Evolutionary conservation across 768 basidiomycete genomes (phyloP), one percentile per base, ranked within the genome.

Genomic region (Clitopilus hobsonii): DNA sequence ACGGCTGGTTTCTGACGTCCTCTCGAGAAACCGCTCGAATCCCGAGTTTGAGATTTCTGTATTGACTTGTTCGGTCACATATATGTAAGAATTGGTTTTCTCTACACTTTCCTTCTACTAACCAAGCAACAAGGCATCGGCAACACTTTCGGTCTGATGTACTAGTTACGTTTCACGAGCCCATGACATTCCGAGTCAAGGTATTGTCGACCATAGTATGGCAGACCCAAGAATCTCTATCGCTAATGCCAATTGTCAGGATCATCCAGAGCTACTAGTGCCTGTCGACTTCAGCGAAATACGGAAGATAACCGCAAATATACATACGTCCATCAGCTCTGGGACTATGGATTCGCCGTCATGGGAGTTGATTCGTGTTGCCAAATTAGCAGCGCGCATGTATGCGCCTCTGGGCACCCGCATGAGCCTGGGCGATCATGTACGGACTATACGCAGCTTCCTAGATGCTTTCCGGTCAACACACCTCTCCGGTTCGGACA

Each of bases 61-160:
- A 2, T 71, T 86, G 52, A 89, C 89, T 1, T 90, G 88, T 63
- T 91, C 89, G 1, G 80, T 92, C 49, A 91, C 91, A 8, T 92
- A 91, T 61, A 91, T 89, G 88, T 88, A 58, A 20, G 41, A 28
- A n/a, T n/a, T n/a, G n/a, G n/a, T 28, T 45, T 18, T 6, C 51
- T 29, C 23, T 23, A 25, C 49, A 51, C 29, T 45, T 54, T n/a
- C 45, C n/a, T 28, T 23, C 4, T 49, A 53, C 52, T 53, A 55
- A 38, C 50, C 41, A 56, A 54, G 56, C 26, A 27, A 41, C 38
- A 60, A 90, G 88, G 81, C 90, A 91, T 67, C 80, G 89, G 38
- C 84, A 94, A 63, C 86, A 92, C 67, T 95, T 92, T 63, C 84
- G 94, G 24, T 91, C 89, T 8, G 91, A 94, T 61, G 91, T 94